Percentiles rank a stretch among this genome's conserved stretches.
phyloP scores from a whole-genome alignment of 495 filamentous ascomycete species.

The Lepraria neglecta region DNA sequence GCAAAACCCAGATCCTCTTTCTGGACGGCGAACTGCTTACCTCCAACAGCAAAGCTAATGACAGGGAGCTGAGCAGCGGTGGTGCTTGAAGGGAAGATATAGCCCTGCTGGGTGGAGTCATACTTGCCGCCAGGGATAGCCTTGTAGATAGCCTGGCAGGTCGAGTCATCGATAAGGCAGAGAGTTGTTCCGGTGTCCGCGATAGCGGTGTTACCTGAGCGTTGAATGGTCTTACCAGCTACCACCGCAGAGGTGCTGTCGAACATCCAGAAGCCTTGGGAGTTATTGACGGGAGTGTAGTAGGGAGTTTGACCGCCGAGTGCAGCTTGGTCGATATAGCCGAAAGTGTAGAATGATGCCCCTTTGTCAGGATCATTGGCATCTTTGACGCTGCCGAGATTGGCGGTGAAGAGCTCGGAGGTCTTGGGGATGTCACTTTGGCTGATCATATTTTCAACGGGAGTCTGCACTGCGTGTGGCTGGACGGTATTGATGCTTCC shows the following conservation, averaged over 20 bases:
- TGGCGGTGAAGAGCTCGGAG: constrained; percentile 65
- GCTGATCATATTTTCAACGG: constrained; percentile 69
- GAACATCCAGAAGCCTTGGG: constrained; percentile 69
- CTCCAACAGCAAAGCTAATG: constrained; percentile 63
- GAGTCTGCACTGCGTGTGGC: constrained; percentile 56
- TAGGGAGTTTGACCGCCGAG: constrained; percentile 43
- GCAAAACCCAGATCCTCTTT: constrained; percentile 68
- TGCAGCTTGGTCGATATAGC: constrained; percentile 63
- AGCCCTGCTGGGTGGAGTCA: constrained; percentile 59
- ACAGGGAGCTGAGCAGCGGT: constrained; percentile 55
- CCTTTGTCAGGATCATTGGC: constrained; percentile 47
- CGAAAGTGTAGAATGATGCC: constrained; percentile 73
- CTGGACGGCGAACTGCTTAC: constrained; percentile 58
- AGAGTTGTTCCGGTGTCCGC: constrained; percentile 75
- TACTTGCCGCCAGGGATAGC: constrained; percentile 64
- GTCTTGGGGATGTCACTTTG: constrained; percentile 58
- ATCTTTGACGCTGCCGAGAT: constrained; percentile 61
- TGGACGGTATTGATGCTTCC: constrained; percentile 64
- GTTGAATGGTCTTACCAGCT: constrained; percentile 51
- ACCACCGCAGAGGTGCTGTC: constrained; percentile 53
- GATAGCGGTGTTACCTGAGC: constrained; percentile 66
- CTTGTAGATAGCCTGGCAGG: constrained; percentile 62
- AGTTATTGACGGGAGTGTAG: constrained; percentile 63
- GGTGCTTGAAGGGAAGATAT: constrained; percentile 54
- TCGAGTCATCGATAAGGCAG: constrained; percentile 59